phyloP scores from a whole-genome alignment of 306 rosid species.

The Lotus japonicus region DNA sequence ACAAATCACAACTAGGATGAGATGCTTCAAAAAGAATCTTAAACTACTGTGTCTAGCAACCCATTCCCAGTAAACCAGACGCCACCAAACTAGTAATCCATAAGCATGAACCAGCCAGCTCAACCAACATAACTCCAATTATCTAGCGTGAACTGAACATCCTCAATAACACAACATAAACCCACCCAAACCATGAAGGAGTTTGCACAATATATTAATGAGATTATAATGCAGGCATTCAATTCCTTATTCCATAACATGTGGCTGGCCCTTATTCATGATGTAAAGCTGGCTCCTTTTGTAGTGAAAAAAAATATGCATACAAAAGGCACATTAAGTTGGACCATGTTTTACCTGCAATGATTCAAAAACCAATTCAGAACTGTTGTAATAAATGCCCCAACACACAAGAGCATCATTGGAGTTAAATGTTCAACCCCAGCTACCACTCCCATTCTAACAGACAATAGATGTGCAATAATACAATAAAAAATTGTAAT shows the following conservation, averaged over 20 bases:
- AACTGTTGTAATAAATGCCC: neutral
- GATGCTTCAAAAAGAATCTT: constrained; percentile 4
- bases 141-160: constrained; percentile 22
- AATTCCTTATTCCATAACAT: constrained; percentile 45
- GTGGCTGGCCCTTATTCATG: constrained; percentile 40
- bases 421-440: neutral
- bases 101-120: constrained; percentile 10
- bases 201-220: constrained; percentile 27
- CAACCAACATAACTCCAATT: constrained; percentile 32
- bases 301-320: constrained; percentile 32
- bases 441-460: neutral
- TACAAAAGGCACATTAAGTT: constrained; percentile 44
- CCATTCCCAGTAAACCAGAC: constrained; percentile 14
- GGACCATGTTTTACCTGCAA: constrained; percentile 76
- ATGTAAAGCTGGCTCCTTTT: constrained; percentile 47
- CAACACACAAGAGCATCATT: neutral
- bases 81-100: constrained; percentile 14
- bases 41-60: neutral
- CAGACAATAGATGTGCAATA: neutral
- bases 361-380: neutral
- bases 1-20: neutral
- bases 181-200: constrained; percentile 25
- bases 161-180: constrained; percentile 23
- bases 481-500: neutral
- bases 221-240: constrained; percentile 42